Conservation (phyloP, 2,329 filamentous ascomycete species). For the Aspergillus chevalieri region DNA sequence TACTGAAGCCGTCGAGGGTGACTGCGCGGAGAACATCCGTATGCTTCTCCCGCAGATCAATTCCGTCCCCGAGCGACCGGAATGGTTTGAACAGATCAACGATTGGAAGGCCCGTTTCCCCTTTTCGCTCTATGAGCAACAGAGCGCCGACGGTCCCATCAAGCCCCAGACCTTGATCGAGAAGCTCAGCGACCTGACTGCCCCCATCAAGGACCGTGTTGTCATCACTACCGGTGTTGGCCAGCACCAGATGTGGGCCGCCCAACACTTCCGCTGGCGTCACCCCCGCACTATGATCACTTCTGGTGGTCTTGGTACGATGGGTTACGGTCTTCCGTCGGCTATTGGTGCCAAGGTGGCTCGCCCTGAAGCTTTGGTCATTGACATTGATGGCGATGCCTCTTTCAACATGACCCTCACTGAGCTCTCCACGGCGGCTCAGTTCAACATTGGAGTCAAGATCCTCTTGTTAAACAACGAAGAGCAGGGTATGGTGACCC, state of each 20-base stretch:
- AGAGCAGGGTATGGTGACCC: conserved; percentile 97
- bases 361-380: conserved; percentile 71
- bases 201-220: conserved; percentile 71
- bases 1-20: conserved; percentile 89
- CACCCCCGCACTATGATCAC: conserved; percentile 91
- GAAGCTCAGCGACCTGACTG: conserved; percentile 78
- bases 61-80: conserved; percentile 59
- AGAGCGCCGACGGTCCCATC: conserved; percentile 70
- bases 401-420: conserved; percentile 99
- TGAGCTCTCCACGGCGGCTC: conserved; percentile 83
- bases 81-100: conserved; percentile 86
- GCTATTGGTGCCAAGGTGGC: conserved; percentile 94
- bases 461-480: conserved; percentile 93
- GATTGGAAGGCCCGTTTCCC: conserved; percentile 91
- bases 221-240: conserved; percentile 92
- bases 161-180: conserved; percentile 93
- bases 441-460: conserved; percentile 97
- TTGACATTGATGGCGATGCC: conserved; percentile 97
- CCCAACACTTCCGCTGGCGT: conserved; percentile 94
- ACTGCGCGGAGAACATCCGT: conserved; percentile 73
- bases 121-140: conserved; percentile 71
- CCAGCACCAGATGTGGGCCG: conserved; percentile 98
- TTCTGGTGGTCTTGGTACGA: conserved; percentile 88
- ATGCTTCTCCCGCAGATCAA: conserved; percentile 68
- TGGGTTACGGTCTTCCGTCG: conserved; percentile 91